Conservation (phyloP, 495 filamentous ascomycete genomes). For the Penicillium canariense region DNA sequence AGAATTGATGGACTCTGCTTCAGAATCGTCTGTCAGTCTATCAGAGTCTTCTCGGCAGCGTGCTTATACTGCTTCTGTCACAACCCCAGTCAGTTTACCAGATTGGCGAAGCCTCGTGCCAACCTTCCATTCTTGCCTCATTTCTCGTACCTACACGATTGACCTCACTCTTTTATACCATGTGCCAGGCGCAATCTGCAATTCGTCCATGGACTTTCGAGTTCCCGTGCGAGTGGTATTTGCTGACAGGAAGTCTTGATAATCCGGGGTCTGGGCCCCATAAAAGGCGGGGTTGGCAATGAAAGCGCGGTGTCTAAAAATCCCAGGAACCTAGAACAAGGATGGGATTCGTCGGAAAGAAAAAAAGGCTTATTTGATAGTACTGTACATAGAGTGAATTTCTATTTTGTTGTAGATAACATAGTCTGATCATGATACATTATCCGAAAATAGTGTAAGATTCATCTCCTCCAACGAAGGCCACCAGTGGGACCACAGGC, state of each 20-base stretch:
- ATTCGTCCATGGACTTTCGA: not conserved
- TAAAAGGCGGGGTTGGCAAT: not conserved
- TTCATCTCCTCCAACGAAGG: slow-evolving; percentile 10
- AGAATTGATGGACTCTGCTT: not conserved
- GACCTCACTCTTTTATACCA: slow-evolving; percentile 51
- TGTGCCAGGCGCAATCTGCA: not conserved
- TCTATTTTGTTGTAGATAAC: not conserved
- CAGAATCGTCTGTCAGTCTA: not conserved
- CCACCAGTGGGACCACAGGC: slow-evolving; percentile 22
- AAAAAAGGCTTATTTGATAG: not conserved
- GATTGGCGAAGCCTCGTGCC: slow-evolving; percentile 63
- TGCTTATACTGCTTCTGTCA: slow-evolving; percentile 57
- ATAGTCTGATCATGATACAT: not conserved
- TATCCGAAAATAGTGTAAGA: slow-evolving; percentile 1
- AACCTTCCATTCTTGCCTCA: slow-evolving; percentile 77
- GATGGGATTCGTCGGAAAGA: too few species aligned
- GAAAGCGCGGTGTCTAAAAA: too few species aligned
- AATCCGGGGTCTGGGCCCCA: not conserved
- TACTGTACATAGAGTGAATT: not conserved
- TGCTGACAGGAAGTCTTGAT: not conserved
- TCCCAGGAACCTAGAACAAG: too few species aligned
- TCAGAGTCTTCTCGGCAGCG: not conserved
- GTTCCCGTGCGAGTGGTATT: not conserved
- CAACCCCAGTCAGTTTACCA: slow-evolving; percentile 67
- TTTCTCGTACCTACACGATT: slow-evolving; percentile 66